phyloP scores from a whole-genome alignment of 441 rosid genomes.

The Codiaeum variegatum region DNA sequence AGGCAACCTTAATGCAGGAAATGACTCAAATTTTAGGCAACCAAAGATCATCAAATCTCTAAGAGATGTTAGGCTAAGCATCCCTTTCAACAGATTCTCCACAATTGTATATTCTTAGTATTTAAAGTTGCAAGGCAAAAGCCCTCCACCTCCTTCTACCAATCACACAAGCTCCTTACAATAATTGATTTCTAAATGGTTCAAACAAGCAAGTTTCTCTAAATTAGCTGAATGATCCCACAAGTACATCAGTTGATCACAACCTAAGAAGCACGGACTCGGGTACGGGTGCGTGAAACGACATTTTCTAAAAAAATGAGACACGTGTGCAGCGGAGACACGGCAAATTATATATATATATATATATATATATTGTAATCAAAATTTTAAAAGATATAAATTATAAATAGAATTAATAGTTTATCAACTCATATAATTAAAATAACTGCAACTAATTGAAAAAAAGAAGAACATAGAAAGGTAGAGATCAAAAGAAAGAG shows the following conservation, averaged over 20 bases:
- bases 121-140: slow-evolving; percentile 3
- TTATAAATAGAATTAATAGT: no score
- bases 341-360: no score
- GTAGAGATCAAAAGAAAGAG: no score
- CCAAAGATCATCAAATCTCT: neutral
- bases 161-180: neutral
- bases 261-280: no score
- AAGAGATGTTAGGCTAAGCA: neutral
- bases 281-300: no score
- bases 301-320: no score
- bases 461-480: no score
- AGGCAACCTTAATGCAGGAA: slow-evolving; percentile 8
- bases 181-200: neutral
- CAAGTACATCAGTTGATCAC: neutral
- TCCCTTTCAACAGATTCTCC: neutral
- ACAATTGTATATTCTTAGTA: neutral
- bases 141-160: neutral
- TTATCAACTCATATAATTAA: no score
- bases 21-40: neutral
- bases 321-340: no score
- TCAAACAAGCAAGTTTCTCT: neutral
- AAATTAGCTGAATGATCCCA: neutral
- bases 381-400: no score
- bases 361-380: no score
- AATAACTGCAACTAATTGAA: no score